phyloP scores from a whole-genome alignment of 768 basidiomycete genomes.

The Xerocomus spinulosus region DNA sequence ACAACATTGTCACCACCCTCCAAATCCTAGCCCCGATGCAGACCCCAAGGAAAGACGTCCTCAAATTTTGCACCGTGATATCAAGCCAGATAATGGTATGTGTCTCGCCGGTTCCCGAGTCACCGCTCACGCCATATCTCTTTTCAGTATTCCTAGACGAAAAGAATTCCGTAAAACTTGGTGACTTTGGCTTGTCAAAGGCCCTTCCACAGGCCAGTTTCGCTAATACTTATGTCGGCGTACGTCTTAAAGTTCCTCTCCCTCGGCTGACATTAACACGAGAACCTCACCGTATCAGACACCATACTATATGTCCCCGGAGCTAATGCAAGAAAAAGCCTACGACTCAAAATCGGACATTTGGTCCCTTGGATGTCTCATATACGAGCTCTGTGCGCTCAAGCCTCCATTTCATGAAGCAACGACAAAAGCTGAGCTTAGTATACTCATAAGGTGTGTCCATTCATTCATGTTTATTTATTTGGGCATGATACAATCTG shows the following conservation, averaged over 20 bases:
- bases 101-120: neutral
- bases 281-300: constrained; percentile 64
- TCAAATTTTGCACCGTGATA: constrained; percentile 88
- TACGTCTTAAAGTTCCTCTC: constrained; percentile 36
- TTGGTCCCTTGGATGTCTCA: constrained; percentile 96
- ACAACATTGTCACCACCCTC: constrained; percentile 89
- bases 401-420: constrained; percentile 94
- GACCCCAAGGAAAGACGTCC: constrained; percentile 53
- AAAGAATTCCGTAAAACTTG: constrained; percentile 83
- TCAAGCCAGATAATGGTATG: constrained; percentile 96
- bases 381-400: constrained; percentile 93
- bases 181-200: constrained; percentile 95
- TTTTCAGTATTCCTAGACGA: constrained; percentile 82
- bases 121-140: neutral
- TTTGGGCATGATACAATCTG: neutral
- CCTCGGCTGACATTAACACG: neutral
- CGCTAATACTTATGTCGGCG: constrained; percentile 96
- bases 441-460: constrained; percentile 71
- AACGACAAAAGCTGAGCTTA: constrained; percentile 82
- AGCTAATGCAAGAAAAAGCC: constrained; percentile 93
- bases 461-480: neutral
- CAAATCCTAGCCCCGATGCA: constrained; percentile 28
- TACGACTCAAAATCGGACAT: constrained; percentile 99
- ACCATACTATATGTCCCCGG: constrained; percentile 99
- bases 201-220: constrained; percentile 84